Evolutionary conservation across 768 basidiomycete genomes (phyloP).

Genomic region (Amanita pallidorosea): DNA sequence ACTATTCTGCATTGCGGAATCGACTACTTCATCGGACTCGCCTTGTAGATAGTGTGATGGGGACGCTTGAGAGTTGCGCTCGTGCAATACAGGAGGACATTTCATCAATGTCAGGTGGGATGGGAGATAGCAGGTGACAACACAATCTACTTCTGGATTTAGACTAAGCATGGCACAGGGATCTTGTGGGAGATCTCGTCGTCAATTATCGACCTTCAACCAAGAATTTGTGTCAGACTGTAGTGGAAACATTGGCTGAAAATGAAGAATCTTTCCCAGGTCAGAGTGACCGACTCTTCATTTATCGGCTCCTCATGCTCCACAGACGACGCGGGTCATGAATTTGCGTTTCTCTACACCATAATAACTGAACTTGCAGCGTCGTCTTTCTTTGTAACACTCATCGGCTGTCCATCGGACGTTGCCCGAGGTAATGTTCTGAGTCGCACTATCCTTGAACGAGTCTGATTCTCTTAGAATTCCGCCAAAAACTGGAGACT

Average conservation of each 20-base stretch:
- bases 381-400: constrained; percentile 1
- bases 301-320: background rate
- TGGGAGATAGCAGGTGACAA: constrained; percentile 31
- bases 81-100: constrained; percentile 51
- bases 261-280: constrained; percentile 19
- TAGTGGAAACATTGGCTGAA: constrained; percentile 30
- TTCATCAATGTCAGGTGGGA: constrained; percentile 27
- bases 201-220: constrained; percentile 41
- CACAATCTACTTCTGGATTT: background rate
- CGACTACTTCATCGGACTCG: constrained; percentile 60
- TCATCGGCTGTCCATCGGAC: constrained; percentile 1
- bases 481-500: constrained; percentile 28
- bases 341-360: constrained; percentile 2
- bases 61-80: constrained; percentile 49
- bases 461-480: constrained; percentile 25
- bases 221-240: constrained; percentile 29
- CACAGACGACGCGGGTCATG: background rate
- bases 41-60: constrained; percentile 46
- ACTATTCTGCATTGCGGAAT: constrained; percentile 46
- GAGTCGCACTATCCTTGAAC: background rate
- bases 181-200: constrained; percentile 30
- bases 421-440: constrained; percentile 21
- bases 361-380: constrained; percentile 9
- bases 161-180: constrained; percentile 17
- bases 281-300: background rate